Evolutionary conservation across 208 protist species (phyloP).

Genomic region (Leishmania major): DNA sequence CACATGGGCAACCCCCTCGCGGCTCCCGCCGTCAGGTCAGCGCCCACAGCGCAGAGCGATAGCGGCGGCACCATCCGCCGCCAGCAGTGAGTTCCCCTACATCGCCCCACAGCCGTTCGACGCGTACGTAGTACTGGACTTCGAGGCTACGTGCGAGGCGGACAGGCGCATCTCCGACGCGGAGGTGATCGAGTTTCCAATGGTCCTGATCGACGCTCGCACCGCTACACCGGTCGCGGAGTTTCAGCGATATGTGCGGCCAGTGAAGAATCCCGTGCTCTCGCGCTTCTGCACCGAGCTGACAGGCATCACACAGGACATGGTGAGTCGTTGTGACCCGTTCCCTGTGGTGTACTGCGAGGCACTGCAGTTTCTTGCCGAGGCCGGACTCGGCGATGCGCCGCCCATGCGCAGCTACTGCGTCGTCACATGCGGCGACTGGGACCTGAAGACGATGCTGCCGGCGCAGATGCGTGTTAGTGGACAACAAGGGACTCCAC

Average conservation of each 20-base stretch:
- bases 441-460: slow-evolving; percentile 92
- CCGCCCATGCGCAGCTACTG: slow-evolving; percentile 63
- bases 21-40: background rate
- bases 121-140: slow-evolving; percentile 92
- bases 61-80: too few relatives aligned
- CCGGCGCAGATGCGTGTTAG: slow-evolving; percentile 56
- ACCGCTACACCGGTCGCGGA: slow-evolving; percentile 49
- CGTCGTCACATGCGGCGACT: slow-evolving; percentile 95
- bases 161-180: slow-evolving; percentile 35
- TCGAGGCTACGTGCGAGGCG: slow-evolving; percentile 94
- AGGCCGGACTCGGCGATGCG: slow-evolving; percentile 51
- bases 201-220: slow-evolving; percentile 76
- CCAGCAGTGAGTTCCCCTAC: background rate
- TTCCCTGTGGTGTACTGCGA: slow-evolving; percentile 73
- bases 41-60: background rate
- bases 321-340: slow-evolving; percentile 53
- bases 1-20: background rate
- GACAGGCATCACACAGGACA: slow-evolving; percentile 83
- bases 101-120: slow-evolving; percentile 38
- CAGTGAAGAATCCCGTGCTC: slow-evolving; percentile 51
- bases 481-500: slow-evolving; percentile 16
- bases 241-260: slow-evolving; percentile 92
- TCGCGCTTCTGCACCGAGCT: slow-evolving; percentile 88
- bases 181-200: slow-evolving; percentile 92
- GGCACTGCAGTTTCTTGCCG: slow-evolving; percentile 59